Evolutionary conservation across 2,329 filamentous ascomycete species (phyloP).

Genomic region (Xylariales sp.): DNA sequence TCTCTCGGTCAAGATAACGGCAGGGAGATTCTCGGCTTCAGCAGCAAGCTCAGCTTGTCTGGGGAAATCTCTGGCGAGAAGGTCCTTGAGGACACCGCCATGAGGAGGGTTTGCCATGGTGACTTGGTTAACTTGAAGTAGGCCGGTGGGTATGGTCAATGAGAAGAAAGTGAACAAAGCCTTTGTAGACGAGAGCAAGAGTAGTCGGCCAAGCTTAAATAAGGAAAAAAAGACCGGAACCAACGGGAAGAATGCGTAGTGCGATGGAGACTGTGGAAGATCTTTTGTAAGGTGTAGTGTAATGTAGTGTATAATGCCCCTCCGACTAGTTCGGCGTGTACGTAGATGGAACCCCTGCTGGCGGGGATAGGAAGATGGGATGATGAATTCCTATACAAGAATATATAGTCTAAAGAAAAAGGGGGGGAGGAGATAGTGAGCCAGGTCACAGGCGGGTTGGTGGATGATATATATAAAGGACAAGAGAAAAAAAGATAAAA

Average conservation of each 20-base stretch:
- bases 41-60: conserved; percentile 80
- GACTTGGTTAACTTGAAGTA: conserved; percentile 28
- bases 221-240: conserved; percentile 16
- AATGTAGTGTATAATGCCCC: conserved; percentile 8
- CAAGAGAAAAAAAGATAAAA: neutral
- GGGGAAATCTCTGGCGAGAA: conserved; percentile 90
- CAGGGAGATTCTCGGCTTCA: conserved; percentile 88
- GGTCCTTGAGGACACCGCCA: conserved; percentile 97
- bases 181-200: conserved; percentile 12
- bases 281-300: conserved; percentile 14
- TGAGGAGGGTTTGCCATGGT: conserved; percentile 79
- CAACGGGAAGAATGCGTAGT: neutral
- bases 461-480: conserved; percentile 17
- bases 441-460: neutral
- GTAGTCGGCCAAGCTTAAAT: conserved; percentile 27
- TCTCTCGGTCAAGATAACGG: conserved; percentile 87
- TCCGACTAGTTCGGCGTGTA: conserved; percentile 25
- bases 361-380: conserved; percentile 3
- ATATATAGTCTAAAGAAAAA: neutral
- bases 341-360: conserved; percentile 32
- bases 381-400: conserved; percentile 13
- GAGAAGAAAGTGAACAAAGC: conserved; percentile 11
- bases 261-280: conserved; percentile 15
- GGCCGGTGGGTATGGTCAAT: conserved; percentile 4
- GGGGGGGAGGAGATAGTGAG: neutral